These are phyloP conservation scores for Cercospora citrullina DNA, from an alignment of 2,329 filamentous ascomycete genomes.

Conservation along the genomic window DNA sequence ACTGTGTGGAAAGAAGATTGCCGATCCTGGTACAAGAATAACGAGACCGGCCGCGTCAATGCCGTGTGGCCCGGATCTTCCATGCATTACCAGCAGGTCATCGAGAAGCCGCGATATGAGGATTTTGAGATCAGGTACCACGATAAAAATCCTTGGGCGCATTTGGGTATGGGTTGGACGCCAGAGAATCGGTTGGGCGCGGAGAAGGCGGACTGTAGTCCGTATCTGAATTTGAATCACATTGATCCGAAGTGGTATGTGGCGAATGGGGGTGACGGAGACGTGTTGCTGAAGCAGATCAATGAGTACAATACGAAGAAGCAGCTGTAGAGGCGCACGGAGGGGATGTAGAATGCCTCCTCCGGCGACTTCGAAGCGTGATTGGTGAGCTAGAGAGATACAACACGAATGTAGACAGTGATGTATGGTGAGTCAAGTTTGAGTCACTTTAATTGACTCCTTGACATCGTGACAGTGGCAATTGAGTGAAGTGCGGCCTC, in stretches of 20 bases:
- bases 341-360: not conserved
- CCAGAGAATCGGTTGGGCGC: slow-evolving; percentile 32
- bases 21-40: slow-evolving; percentile 47
- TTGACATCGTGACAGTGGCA: not conserved
- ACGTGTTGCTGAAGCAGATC: slow-evolving; percentile 26
- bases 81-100: slow-evolving; percentile 50
- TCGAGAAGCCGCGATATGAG: slow-evolving; percentile 44
- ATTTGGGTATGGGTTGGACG: slow-evolving; percentile 46
- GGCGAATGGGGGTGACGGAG: slow-evolving; percentile 32
- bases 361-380: not conserved
- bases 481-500: not conserved
- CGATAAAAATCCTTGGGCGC: slow-evolving; percentile 46
- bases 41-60: slow-evolving; percentile 48
- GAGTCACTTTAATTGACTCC: not conserved
- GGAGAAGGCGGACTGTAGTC: slow-evolving; percentile 38
- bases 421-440: not conserved
- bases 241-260: slow-evolving; percentile 47
- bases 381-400: not conserved
- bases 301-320: slow-evolving; percentile 21
- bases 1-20: slow-evolving; percentile 53
- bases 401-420: not conserved
- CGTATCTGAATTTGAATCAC: slow-evolving; percentile 44
- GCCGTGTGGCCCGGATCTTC: slow-evolving; percentile 54
- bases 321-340: not conserved
- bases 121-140: slow-evolving; percentile 47